phyloP scores from a whole-genome alignment of 2,329 filamentous ascomycete genomes.

The Ambrosiella beaveri region DNA sequence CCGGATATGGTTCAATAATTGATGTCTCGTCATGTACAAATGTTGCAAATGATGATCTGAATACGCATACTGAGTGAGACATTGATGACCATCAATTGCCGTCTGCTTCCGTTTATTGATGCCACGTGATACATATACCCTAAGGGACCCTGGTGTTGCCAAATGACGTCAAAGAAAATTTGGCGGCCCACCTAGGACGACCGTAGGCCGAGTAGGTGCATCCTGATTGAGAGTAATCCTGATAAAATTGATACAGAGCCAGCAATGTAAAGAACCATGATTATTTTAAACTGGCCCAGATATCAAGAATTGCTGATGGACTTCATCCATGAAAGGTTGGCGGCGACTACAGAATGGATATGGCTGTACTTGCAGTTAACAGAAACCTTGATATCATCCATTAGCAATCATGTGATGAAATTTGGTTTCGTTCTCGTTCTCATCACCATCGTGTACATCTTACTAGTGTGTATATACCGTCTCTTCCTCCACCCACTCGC shows the following conservation, averaged over 20 bases:
- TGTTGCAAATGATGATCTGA: too few relatives aligned
- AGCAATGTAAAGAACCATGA: too few relatives aligned
- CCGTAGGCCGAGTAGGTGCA: neutral
- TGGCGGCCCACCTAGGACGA: neutral
- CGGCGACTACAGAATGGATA: too few relatives aligned
- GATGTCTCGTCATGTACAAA: too few relatives aligned
- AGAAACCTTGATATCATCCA: too few relatives aligned
- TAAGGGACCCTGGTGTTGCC: neutral
- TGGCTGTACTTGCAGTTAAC: too few relatives aligned
- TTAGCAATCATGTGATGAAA: neutral
- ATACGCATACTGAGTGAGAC: neutral
- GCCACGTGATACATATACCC: neutral
- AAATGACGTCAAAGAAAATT: neutral
- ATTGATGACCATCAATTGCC: neutral
- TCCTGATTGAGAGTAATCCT: too few relatives aligned
- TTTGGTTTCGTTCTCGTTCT: neutral
- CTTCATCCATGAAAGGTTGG: too few relatives aligned
- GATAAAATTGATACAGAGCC: too few relatives aligned
- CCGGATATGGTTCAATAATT: too few relatives aligned
- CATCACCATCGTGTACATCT: neutral
- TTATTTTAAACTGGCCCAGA: too few relatives aligned
- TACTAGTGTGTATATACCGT: constrained; percentile 20
- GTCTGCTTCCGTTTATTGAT: neutral
- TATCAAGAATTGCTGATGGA: too few relatives aligned
- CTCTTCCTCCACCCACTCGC: constrained; percentile 28